A percentile compares a stretch with the other conserved stretches of the same genome.
Conservation (phyloP, 805 yeast species). For the Clavispora phyllophila region DNA sequence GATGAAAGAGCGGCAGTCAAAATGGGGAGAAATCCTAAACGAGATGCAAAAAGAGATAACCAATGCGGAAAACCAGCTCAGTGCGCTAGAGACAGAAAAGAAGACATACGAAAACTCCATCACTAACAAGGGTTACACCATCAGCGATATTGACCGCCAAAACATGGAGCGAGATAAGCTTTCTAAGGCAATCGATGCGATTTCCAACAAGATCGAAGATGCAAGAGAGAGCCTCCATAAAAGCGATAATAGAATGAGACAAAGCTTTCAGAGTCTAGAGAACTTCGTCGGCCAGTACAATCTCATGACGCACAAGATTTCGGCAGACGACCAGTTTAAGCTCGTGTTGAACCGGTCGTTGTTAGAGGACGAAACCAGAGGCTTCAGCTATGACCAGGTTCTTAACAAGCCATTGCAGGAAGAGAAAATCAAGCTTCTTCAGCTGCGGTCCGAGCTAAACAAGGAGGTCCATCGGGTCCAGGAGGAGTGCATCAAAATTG, state of each 20-base stretch:
- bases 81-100: conserved; percentile 37
- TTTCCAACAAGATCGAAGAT: conserved; percentile 41
- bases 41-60: conserved; percentile 53
- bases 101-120: conserved; percentile 40
- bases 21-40: conserved; percentile 59
- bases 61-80: conserved; percentile 38
- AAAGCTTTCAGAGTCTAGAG: conserved; percentile 47
- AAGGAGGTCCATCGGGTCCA: conserved; percentile 44
- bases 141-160: conserved; percentile 58
- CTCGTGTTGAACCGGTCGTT: conserved; percentile 26
- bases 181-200: conserved; percentile 46
- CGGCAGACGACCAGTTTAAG: conserved; percentile 31
- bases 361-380: conserved; percentile 7
- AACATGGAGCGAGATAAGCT: conserved; percentile 58
- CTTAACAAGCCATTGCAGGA: conserved; percentile 42
- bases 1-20: conserved; percentile 57
- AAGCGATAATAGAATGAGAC: conserved; percentile 46
- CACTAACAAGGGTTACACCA: conserved; percentile 50
- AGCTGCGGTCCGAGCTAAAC: conserved; percentile 31
- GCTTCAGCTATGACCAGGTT: conserved; percentile 25
- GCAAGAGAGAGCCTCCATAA: conserved; percentile 41
- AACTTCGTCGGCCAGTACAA: conserved; percentile 54
- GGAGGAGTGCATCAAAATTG: conserved; percentile 53
- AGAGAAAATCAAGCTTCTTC: conserved; percentile 38
- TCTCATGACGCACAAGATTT: conserved; percentile 45